Conservation (phyloP, 2,329 filamentous ascomycete genomes). For the Apiospora saccharicola region DNA sequence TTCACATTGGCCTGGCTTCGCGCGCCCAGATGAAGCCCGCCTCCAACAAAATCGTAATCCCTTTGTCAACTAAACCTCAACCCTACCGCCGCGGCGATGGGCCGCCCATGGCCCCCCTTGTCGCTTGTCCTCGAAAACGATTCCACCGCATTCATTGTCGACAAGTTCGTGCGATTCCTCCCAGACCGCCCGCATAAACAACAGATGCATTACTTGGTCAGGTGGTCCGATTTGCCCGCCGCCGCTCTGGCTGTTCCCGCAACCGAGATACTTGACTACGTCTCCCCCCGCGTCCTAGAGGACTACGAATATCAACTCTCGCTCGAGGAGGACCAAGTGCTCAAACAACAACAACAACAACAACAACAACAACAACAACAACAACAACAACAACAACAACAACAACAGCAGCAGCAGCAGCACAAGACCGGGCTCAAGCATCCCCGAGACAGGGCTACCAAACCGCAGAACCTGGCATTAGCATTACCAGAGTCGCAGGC, state of each 20-base stretch:
- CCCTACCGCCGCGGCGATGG: slow-evolving; percentile 55
- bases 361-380: no score
- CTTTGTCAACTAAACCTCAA: slow-evolving; percentile 40
- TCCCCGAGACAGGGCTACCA: slow-evolving; percentile 23
- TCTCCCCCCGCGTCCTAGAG: slow-evolving; percentile 63
- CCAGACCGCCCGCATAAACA: slow-evolving; percentile 42
- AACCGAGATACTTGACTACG: slow-evolving; percentile 62
- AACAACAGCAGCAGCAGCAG: no score
- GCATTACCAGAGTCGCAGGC: slow-evolving; percentile 13
- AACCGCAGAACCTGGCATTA: background rate
- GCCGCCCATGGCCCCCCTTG: slow-evolving; percentile 56
- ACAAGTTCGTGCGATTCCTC: slow-evolving; percentile 54
- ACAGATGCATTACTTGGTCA: slow-evolving; percentile 61
- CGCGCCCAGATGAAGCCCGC: background rate
- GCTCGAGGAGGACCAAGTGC: slow-evolving; percentile 51
- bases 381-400: no score
- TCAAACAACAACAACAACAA: slow-evolving; percentile 35
- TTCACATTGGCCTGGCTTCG: background rate
- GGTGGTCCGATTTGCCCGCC: slow-evolving; percentile 60
- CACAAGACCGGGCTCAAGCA: slow-evolving; percentile 32
- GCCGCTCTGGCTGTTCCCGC: slow-evolving; percentile 55
- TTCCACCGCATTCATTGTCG: slow-evolving; percentile 64
- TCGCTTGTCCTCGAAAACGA: slow-evolving; percentile 57
- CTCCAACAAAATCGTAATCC: slow-evolving; percentile 40
- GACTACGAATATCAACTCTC: slow-evolving; percentile 60